These are phyloP conservation scores for Fusarium acutatum DNA, from an alignment of 2,329 filamentous ascomycete species.

Conservation along the genomic window DNA sequence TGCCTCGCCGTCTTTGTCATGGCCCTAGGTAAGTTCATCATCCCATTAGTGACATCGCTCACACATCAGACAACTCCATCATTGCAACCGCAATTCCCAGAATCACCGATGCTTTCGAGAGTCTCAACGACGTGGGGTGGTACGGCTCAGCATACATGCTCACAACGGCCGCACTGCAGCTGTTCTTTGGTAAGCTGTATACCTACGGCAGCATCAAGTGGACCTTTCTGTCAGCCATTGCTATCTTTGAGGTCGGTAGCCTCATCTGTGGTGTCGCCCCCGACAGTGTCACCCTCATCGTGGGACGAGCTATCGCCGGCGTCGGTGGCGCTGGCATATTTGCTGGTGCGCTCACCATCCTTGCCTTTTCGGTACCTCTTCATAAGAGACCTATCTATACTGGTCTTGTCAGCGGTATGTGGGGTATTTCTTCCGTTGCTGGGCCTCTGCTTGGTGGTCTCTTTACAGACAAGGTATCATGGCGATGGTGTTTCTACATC, in stretches of 20 bases:
- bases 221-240: constrained; percentile 49
- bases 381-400: constrained; percentile 47
- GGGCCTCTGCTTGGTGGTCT: constrained; percentile 48
- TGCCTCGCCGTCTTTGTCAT: constrained; percentile 53
- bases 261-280: constrained; percentile 50
- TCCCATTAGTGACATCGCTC: neutral
- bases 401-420: constrained; percentile 53
- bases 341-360: constrained; percentile 54
- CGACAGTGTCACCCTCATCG: constrained; percentile 46
- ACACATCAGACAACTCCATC: constrained; percentile 48
- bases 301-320: constrained; percentile 48
- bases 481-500: constrained; percentile 54
- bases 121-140: constrained; percentile 59
- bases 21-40: constrained; percentile 46
- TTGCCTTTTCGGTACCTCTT: constrained; percentile 50
- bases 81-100: constrained; percentile 56
- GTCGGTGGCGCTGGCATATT: constrained; percentile 57
- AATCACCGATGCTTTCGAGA: constrained; percentile 54
- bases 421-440: constrained; percentile 53
- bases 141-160: constrained; percentile 57
- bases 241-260: constrained; percentile 55
- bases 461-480: constrained; percentile 48
- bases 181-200: constrained; percentile 54
- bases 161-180: constrained; percentile 51
- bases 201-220: constrained; percentile 56